Evolutionary conservation across 306 rosid species (phyloP).

Genomic region (Ormosia emarginata): DNA sequence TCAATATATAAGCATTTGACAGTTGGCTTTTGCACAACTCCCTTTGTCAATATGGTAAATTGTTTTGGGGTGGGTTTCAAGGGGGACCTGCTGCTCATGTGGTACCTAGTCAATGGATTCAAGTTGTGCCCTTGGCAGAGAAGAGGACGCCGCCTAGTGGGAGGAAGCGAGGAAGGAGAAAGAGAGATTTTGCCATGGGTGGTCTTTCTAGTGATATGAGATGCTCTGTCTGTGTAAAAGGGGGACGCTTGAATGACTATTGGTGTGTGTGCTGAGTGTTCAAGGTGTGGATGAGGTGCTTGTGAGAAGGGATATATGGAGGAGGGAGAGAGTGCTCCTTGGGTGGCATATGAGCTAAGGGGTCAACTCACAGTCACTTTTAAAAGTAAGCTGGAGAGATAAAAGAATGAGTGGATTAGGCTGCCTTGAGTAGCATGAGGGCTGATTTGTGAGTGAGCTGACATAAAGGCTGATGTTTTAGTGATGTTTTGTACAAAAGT

Average conservation of each 20-base stretch:
- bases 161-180: not conserved
- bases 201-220: not conserved
- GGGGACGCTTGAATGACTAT: not conserved
- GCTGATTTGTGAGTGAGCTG: not conserved
- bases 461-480: not conserved
- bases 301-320: not conserved
- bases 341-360: not conserved
- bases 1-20: conserved; percentile 17
- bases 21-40: not conserved
- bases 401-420: not conserved
- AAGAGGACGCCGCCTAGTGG: not conserved
- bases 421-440: conserved; percentile 9
- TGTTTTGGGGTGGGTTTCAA: conserved; percentile 10
- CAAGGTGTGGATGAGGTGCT: not conserved
- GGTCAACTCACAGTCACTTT: not conserved
- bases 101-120: not conserved
- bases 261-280: not conserved
- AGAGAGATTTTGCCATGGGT: not conserved
- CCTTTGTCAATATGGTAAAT: conserved; percentile 4
- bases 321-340: not conserved
- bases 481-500: not conserved
- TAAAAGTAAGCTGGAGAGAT: not conserved
- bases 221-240: not conserved
- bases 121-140: not conserved
- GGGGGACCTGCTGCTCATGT: not conserved